Percentiles rank a stretch among this genome's conserved stretches.
phyloP scores from a whole-genome alignment of 2,329 filamentous ascomycete genomes.

The Atkinsonella texensis region DNA sequence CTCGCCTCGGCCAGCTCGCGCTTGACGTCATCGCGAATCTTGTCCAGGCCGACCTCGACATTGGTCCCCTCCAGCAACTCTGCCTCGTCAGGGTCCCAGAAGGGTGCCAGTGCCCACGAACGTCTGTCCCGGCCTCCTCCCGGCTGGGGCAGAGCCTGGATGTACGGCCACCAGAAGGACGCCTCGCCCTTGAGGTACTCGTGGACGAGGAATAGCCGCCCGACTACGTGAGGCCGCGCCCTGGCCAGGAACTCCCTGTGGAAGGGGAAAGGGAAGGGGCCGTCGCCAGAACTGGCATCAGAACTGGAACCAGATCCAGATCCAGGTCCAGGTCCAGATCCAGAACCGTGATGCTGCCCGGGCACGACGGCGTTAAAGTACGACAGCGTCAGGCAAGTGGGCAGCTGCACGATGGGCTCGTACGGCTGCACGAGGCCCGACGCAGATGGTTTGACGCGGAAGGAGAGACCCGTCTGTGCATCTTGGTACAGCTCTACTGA shows the following conservation, averaged over 20 bases:
- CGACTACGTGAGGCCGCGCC: slow-evolving; percentile 45
- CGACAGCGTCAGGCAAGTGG: slow-evolving; percentile 42
- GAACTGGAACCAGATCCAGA: too few species aligned
- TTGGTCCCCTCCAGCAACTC: slow-evolving; percentile 44
- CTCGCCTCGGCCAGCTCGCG: slow-evolving; percentile 33
- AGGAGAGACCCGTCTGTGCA: slow-evolving; percentile 37
- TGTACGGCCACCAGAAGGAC: slow-evolving; percentile 60
- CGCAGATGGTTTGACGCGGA: slow-evolving; percentile 32
- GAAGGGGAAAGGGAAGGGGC: slow-evolving; percentile 21
- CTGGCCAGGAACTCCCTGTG: slow-evolving; percentile 35
- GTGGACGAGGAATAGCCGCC: slow-evolving; percentile 57
- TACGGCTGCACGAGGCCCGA: slow-evolving; percentile 17
- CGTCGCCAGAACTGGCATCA: background rate
- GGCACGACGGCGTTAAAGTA: slow-evolving; percentile 42
- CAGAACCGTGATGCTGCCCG: slow-evolving; percentile 6
- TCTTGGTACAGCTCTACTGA: slow-evolving; percentile 41
- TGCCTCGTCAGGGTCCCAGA: slow-evolving; percentile 50
- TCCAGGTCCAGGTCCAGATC: too few species aligned
- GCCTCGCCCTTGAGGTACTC: slow-evolving; percentile 46
- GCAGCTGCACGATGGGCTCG: slow-evolving; percentile 38
- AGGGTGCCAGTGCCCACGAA: slow-evolving; percentile 45
- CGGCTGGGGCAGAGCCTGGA: slow-evolving; percentile 53
- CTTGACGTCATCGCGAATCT: slow-evolving; percentile 34
- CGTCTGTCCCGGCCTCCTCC: slow-evolving; percentile 24
- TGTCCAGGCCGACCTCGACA: slow-evolving; percentile 34